Evolutionary conservation across 2,329 filamentous ascomycete species (phyloP).

Genomic region (Plectosphaerella cucumerina): DNA sequence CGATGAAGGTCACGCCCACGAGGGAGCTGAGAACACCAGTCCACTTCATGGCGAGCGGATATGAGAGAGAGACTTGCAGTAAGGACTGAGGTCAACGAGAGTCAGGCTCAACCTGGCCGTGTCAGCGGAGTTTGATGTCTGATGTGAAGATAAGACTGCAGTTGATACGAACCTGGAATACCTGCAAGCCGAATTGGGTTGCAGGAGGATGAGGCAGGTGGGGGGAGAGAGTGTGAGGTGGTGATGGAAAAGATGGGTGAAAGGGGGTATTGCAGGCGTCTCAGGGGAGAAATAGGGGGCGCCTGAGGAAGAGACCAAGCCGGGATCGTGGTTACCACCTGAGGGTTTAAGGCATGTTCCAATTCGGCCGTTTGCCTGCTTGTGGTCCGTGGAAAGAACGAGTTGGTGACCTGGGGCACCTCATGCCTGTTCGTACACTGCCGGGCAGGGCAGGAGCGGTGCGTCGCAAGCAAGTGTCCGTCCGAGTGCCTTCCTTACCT

Average conservation of each 20-base stretch:
- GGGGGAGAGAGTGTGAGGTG: neutral
- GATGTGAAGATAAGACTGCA: neutral
- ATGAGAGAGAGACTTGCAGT: constrained; percentile 3
- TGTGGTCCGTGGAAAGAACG: too few relatives aligned
- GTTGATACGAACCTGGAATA: neutral
- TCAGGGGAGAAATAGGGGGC: neutral
- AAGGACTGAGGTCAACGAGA: constrained; percentile 5
- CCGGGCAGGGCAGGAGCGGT: too few relatives aligned
- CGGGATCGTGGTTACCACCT: too few relatives aligned
- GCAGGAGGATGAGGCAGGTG: neutral
- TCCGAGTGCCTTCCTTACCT: too few relatives aligned
- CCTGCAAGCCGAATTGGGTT: neutral
- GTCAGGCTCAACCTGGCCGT: neutral
- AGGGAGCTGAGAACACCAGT: constrained; percentile 3
- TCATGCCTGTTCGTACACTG: too few relatives aligned
- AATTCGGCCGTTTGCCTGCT: too few relatives aligned
- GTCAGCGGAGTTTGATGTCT: too few relatives aligned
- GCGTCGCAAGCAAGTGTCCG: too few relatives aligned
- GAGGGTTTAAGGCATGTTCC: too few relatives aligned
- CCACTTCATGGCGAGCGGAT: constrained; percentile 9
- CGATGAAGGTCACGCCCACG: constrained; percentile 3
- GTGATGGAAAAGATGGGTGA: neutral
- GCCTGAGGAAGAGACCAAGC: neutral
- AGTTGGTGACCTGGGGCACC: too few relatives aligned
- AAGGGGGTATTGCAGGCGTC: neutral